phyloP scores from a whole-genome alignment of 2,329 filamentous ascomycete genomes.

The Rasamsonia emersonii region DNA sequence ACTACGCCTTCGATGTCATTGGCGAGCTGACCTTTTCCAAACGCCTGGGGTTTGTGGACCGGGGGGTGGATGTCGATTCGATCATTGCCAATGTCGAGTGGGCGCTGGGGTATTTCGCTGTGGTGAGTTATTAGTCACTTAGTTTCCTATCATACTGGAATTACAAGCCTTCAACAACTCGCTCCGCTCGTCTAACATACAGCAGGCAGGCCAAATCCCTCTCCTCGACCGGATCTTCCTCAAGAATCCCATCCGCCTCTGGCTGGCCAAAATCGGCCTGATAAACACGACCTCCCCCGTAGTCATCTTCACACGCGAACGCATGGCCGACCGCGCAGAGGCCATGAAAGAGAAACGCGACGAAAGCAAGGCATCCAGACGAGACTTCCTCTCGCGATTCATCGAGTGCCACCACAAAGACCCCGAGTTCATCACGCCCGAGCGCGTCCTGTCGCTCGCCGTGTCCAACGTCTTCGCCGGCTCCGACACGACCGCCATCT shows the following conservation, averaged over 20 bases:
- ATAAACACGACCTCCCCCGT: background rate
- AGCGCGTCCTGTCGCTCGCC: background rate
- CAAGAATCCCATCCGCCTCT: slow-evolving; percentile 21
- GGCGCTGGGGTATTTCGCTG: too few relatives aligned
- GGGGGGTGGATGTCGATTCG: slow-evolving; percentile 21
- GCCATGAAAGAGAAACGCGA: background rate
- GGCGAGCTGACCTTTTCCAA: slow-evolving; percentile 27
- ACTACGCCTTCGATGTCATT: slow-evolving; percentile 28
- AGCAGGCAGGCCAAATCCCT: slow-evolving; percentile 23
- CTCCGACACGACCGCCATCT: slow-evolving; percentile 22
- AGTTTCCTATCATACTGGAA: too few relatives aligned
- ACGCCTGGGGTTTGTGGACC: slow-evolving; percentile 25
- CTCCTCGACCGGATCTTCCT: slow-evolving; percentile 26
- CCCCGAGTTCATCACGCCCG: background rate
- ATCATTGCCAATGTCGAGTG: slow-evolving; percentile 22
- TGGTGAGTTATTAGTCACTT: too few relatives aligned
- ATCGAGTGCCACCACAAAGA: background rate
- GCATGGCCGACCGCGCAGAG: background rate
- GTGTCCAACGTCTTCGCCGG: slow-evolving; percentile 14
- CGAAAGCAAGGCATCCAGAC: background rate
- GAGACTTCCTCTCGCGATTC: background rate
- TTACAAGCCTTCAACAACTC: too few relatives aligned
- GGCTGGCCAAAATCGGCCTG: background rate
- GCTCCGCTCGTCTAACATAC: too few relatives aligned
- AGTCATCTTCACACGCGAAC: background rate